These are phyloP conservation scores for Emergomyces orientalis DNA, from an alignment of 2,329 filamentous ascomycete genomes.

Conservation along the genomic window DNA sequence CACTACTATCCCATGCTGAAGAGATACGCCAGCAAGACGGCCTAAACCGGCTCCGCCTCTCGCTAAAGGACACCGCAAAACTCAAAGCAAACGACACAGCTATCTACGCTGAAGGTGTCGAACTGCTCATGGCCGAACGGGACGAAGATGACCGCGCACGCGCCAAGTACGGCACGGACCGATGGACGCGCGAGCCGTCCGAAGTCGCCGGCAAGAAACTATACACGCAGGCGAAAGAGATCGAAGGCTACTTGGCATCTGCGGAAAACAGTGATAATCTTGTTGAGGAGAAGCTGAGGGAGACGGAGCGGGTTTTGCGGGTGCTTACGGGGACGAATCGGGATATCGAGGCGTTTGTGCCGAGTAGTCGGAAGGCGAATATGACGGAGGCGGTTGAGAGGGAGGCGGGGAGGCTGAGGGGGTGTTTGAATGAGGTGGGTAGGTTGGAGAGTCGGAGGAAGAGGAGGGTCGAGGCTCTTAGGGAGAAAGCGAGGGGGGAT, in stretches of 20 bases:
- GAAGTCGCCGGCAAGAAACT: conserved; percentile 61
- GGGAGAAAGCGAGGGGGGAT: conserved; percentile 71
- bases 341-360: conserved; percentile 78
- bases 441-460: conserved; percentile 72
- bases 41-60: conserved; percentile 63
- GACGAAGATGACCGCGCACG: conserved; percentile 72
- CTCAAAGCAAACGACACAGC: conserved; percentile 70
- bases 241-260: conserved; percentile 75
- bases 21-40: conserved; percentile 89
- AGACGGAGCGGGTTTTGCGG: conserved; percentile 63
- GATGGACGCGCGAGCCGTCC: conserved; percentile 67
- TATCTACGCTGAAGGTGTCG: conserved; percentile 73
- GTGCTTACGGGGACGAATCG: conserved; percentile 72
- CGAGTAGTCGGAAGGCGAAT: conserved; percentile 67
- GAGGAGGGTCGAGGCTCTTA: conserved; percentile 68
- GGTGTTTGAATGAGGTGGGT: conserved; percentile 73
- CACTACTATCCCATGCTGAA: conserved; percentile 79
- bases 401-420: conserved; percentile 66
- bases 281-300: conserved; percentile 68
- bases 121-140: conserved; percentile 67
- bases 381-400: conserved; percentile 73
- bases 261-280: conserved; percentile 57
- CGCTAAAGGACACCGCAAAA: conserved; percentile 82
- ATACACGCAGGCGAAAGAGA: conserved; percentile 65
- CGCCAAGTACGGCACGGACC: conserved; percentile 72